Conservation (phyloP, 2,329 filamentous ascomycete species). For the Nigrospora osmanthi region DNA sequence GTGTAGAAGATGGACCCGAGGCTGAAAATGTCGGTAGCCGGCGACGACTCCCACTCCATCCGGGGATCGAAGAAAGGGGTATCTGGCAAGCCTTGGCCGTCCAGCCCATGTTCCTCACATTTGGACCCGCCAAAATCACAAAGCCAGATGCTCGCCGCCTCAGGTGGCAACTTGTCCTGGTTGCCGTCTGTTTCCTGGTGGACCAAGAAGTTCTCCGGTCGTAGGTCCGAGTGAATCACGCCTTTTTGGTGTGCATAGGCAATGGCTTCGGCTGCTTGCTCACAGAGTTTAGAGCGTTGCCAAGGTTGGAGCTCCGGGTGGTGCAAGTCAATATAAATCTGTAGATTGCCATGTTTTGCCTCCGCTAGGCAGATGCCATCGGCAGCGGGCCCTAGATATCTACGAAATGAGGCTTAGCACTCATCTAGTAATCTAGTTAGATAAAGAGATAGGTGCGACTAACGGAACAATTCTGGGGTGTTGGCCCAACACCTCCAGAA, state of each 20-base stretch:
- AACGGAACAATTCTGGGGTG: constrained; percentile 1
- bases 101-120: constrained; percentile 18
- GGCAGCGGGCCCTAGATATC: not conserved
- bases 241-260: constrained; percentile 18
- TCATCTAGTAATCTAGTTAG: not conserved
- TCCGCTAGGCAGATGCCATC: not conserved
- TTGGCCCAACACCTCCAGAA: not conserved
- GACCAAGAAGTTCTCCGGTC: constrained; percentile 21
- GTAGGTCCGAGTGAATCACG: constrained; percentile 24
- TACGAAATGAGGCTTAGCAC: not conserved
- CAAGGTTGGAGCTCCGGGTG: not conserved
- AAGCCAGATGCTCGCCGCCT: constrained; percentile 17
- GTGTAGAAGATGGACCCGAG: not conserved
- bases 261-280: constrained; percentile 19
- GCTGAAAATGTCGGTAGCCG: constrained; percentile 1
- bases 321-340: not conserved
- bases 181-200: constrained; percentile 7
- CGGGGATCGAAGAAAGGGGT: constrained; percentile 11
- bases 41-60: constrained; percentile 1
- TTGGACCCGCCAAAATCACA: constrained; percentile 24
- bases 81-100: constrained; percentile 17
- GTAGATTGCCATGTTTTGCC: not conserved
- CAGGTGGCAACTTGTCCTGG: constrained; percentile 6
- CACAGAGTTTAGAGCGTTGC: constrained; percentile 5
- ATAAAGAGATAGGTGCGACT: not conserved